Conservation (phyloP, 352 stramenopile genomes). For the Globisporangium nagaii region DNA sequence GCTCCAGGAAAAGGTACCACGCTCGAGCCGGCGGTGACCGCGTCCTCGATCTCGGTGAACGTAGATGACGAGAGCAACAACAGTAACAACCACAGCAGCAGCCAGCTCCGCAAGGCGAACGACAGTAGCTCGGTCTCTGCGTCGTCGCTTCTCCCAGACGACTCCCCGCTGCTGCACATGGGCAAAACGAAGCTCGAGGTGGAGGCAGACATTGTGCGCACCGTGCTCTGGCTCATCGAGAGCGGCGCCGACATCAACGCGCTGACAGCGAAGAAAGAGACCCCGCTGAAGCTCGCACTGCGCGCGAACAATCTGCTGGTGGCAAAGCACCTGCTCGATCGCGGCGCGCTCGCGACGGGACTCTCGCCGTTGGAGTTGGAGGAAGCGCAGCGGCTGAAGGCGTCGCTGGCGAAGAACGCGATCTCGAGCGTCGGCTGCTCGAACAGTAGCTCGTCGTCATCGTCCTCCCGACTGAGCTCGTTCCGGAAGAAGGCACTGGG, state of each 20-base stretch:
- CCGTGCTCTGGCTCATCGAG: conserved; percentile 70
- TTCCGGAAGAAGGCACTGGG: conserved; percentile 14
- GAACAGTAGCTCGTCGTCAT: background rate
- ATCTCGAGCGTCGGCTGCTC: conserved; percentile 57
- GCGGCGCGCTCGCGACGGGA: conserved; percentile 33
- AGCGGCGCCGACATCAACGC: conserved; percentile 65
- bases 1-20: conserved; percentile 6
- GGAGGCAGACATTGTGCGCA: conserved; percentile 54
- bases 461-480: conserved; percentile 8
- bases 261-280: conserved; percentile 36
- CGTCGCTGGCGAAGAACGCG: conserved; percentile 42
- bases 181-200: conserved; percentile 34
- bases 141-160: background rate
- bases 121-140: background rate
- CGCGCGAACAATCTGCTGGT: conserved; percentile 40
- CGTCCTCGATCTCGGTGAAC: conserved; percentile 25
- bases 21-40: conserved; percentile 24
- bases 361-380: conserved; percentile 36
- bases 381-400: conserved; percentile 48
- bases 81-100: conserved; percentile 24
- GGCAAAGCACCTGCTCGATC: conserved; percentile 52
- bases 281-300: conserved; percentile 52
- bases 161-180: background rate
- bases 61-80: conserved; percentile 21
- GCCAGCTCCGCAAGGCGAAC: background rate